These are phyloP conservation scores for Trypanosomatidae sp. DNA, from an alignment of 208 protist species.

Conservation along the genomic window DNA sequence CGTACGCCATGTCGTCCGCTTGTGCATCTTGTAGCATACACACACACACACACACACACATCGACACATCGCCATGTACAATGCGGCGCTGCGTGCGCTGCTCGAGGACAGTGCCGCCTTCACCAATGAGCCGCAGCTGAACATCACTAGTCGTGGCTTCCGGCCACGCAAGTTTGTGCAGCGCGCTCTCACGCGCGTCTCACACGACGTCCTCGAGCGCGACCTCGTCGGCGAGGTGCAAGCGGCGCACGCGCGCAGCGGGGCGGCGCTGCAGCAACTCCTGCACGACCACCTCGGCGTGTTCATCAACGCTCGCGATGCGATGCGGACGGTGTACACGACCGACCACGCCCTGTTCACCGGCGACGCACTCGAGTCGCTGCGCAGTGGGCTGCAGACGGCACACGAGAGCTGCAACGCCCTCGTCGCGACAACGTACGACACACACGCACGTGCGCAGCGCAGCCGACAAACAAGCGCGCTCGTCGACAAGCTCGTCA, in stretches of 20 bases:
- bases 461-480: constrained; percentile 30
- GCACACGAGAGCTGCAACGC: constrained; percentile 22
- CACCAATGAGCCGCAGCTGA: constrained; percentile 15
- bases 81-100: too few relatives aligned
- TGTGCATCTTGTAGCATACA: too few relatives aligned
- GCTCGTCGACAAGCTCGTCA: constrained; percentile 61
- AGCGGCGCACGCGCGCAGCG: constrained; percentile 21
- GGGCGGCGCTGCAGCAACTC: constrained; percentile 58
- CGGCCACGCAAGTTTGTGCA: constrained; percentile 57
- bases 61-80: too few relatives aligned
- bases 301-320: constrained; percentile 77
- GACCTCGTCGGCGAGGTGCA: constrained; percentile 19
- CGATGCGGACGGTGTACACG: constrained; percentile 59
- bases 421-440: constrained; percentile 40
- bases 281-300: constrained; percentile 67
- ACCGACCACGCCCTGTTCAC: constrained; percentile 65
- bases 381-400: constrained; percentile 34
- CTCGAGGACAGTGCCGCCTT: constrained; percentile 4
- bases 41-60: too few relatives aligned
- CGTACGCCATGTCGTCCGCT: too few relatives aligned
- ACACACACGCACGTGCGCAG: constrained; percentile 37
- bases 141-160: constrained; percentile 63
- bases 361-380: constrained; percentile 59
- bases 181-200: constrained; percentile 14
- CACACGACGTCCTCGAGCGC: constrained; percentile 36